These are phyloP conservation scores for Tolypocladium amazonense DNA, from an alignment of 2,329 filamentous ascomycete species.

Conservation along the genomic window DNA sequence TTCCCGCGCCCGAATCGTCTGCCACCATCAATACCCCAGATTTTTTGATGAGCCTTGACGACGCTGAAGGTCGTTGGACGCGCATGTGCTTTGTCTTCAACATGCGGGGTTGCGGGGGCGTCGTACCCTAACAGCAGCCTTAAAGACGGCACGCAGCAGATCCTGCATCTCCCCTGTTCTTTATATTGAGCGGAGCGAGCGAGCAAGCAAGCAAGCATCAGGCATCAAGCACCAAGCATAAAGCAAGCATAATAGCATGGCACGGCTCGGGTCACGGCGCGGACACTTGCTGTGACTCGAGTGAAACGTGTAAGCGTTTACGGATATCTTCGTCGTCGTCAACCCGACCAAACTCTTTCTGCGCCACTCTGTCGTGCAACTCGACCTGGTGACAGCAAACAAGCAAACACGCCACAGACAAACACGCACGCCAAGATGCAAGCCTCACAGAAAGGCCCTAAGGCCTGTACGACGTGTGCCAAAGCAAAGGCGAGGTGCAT, in stretches of 20 bases:
- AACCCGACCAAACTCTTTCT: neutral
- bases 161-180: neutral
- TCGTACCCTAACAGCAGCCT: neutral
- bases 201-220: neutral
- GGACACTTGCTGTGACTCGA: neutral
- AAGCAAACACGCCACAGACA: neutral
- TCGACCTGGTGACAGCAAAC: neutral
- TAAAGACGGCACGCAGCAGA: neutral
- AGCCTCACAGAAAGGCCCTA: slow-evolving; percentile 29
- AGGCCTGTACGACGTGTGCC: slow-evolving; percentile 39
- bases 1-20: neutral
- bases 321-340: neutral
- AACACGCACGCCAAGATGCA: slow-evolving; percentile 10
- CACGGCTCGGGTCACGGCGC: neutral
- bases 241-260: neutral
- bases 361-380: neutral
- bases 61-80: neutral
- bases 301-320: neutral
- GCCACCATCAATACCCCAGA: neutral
- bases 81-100: neutral
- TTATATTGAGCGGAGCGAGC: neutral
- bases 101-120: neutral
- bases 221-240: neutral
- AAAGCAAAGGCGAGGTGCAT: slow-evolving; percentile 42
- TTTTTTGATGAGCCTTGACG: neutral